Conservation (phyloP, 345 rosid genomes). For the Camelina neglecta region DNA sequence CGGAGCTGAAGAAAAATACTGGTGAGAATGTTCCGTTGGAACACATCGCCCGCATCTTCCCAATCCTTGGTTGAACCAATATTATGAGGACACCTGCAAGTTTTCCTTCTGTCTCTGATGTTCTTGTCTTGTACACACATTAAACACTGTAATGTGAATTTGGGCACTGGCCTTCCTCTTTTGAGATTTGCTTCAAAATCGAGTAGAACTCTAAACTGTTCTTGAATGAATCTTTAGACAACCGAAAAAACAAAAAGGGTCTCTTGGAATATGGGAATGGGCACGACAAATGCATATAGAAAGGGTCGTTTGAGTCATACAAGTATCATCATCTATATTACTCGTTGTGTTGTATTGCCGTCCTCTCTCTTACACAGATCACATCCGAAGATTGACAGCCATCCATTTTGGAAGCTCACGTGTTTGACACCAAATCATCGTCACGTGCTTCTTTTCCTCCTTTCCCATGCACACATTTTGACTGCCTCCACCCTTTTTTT, state of each 20-base stretch:
- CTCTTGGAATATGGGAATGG: conserved; percentile 21
- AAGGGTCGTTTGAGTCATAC: neutral
- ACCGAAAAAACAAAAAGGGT: neutral
- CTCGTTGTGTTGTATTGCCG: neutral
- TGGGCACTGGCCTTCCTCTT: conserved; percentile 13
- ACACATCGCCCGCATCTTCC: conserved; percentile 86
- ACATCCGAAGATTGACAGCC: conserved; percentile 36
- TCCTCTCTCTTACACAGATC: conserved; percentile 1
- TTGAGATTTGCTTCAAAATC: neutral
- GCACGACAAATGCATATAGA: neutral
- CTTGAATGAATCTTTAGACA: neutral
- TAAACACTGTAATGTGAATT: conserved; percentile 16
- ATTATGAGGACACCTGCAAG: neutral
- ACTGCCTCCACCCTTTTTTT: neutral
- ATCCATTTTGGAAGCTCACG: conserved; percentile 42
- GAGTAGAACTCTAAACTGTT: neutral
- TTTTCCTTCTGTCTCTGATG: neutral
- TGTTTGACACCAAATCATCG: conserved; percentile 34
- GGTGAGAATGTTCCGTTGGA: conserved; percentile 77
- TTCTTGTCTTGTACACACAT: conserved; percentile 14
- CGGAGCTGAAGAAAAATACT: conserved; percentile 77
- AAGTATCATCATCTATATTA: neutral
- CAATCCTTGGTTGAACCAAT: conserved; percentile 73
- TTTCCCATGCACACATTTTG: conserved; percentile 34
- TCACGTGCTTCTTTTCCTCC: conserved; percentile 40